Evolutionary conservation across 2,329 filamentous ascomycete genomes (phyloP).

Genomic region (Ceratocystis smalleyi): DNA sequence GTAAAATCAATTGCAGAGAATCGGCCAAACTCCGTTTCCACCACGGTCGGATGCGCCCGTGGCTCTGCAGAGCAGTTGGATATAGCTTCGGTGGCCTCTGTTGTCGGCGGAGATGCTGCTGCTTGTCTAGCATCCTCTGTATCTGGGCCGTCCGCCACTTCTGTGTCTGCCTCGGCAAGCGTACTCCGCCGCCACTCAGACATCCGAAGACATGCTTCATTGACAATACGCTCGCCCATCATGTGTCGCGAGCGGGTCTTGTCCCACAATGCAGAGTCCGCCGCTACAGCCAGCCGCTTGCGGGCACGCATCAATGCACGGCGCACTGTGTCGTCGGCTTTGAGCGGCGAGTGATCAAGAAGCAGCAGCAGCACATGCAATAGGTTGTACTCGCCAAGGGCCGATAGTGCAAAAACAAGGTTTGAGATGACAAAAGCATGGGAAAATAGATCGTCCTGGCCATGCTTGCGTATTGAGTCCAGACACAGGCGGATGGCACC

Average conservation of each 20-base stretch:
- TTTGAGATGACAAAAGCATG: slow-evolving; percentile 10
- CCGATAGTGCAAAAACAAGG: slow-evolving; percentile 14
- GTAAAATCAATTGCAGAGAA: background rate
- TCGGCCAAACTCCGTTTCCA: slow-evolving; percentile 6
- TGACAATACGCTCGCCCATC: background rate
- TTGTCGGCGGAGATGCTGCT: background rate
- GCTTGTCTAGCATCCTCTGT: background rate
- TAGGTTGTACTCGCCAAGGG: slow-evolving; percentile 11
- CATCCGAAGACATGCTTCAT: slow-evolving; percentile 2
- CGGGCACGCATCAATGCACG: slow-evolving; percentile 8
- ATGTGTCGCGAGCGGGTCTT: slow-evolving; percentile 11
- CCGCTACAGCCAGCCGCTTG: slow-evolving; percentile 6
- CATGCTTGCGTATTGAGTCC: slow-evolving; percentile 2
- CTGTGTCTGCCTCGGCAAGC: background rate
- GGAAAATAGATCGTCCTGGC: slow-evolving; percentile 7
- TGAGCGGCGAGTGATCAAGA: background rate
- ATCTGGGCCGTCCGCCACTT: background rate
- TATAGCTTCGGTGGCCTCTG: background rate
- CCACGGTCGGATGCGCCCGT: background rate
- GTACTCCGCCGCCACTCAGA: background rate
- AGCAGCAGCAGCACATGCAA: slow-evolving; percentile 6
- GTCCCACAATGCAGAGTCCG: slow-evolving; percentile 10
- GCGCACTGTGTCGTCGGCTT: slow-evolving; percentile 6
- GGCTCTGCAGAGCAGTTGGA: background rate
- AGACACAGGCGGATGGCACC: slow-evolving; percentile 10